Evolutionary conservation across 2,329 filamentous ascomycete genomes (phyloP).

Genomic region (Trichoderma sp.): DNA sequence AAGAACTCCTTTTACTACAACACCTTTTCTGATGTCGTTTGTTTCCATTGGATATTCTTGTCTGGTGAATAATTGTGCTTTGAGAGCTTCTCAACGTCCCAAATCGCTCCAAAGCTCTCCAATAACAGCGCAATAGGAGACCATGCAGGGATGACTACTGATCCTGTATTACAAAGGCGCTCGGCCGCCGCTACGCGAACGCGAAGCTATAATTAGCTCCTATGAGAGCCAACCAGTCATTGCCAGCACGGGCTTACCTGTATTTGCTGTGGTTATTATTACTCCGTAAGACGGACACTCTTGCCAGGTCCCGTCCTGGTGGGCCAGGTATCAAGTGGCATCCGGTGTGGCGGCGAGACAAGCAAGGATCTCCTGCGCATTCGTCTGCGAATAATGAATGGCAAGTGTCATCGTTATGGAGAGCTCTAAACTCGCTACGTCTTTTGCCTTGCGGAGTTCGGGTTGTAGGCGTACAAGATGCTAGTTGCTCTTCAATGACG

Average conservation of each 20-base stretch:
- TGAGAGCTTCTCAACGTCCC: not conserved
- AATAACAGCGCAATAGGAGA: not conserved
- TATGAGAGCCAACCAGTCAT: not conserved
- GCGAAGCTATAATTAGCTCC: not conserved
- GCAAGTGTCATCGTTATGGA: constrained; percentile 7
- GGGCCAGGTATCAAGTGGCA: not conserved
- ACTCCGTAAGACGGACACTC: not conserved
- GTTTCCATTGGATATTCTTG: not conserved
- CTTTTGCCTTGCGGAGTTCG: not conserved
- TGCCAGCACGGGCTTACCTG: not conserved
- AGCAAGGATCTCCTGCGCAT: constrained; percentile 14
- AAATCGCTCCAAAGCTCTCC: not conserved
- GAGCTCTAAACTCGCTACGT: not conserved
- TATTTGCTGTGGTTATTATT: not conserved
- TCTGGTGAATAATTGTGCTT: not conserved
- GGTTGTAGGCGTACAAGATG: not conserved
- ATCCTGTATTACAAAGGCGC: not conserved
- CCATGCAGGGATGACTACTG: not conserved
- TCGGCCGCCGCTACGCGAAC: not conserved
- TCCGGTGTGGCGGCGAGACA: constrained; percentile 12
- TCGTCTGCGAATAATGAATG: constrained; percentile 5
- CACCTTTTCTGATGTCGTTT: not conserved
- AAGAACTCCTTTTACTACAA: not conserved
- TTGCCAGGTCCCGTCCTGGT: not conserved
- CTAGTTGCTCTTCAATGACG: not conserved